A percentile compares a stretch with the other conserved stretches of the same genome.
phyloP scores from a whole-genome alignment of 202 grass and related monocot species.

The Sporobolus alterniflorus region DNA sequence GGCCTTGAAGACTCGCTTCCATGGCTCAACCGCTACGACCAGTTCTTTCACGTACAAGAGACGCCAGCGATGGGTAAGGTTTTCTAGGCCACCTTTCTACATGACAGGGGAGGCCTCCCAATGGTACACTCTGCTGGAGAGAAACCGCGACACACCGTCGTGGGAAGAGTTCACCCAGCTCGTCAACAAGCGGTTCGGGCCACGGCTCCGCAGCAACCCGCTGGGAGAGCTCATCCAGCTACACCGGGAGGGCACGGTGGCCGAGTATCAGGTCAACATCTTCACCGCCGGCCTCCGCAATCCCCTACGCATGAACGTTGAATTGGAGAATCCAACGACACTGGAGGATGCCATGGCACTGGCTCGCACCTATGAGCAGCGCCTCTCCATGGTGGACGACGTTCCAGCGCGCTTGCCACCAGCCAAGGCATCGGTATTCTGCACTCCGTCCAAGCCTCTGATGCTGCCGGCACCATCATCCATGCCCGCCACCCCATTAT shows the following conservation, averaged over 20 bases:
- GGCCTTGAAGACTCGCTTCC: no score
- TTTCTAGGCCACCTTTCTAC: background rate
- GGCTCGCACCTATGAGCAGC: background rate
- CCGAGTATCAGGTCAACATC: background rate
- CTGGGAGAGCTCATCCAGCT: background rate
- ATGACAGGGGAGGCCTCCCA: background rate
- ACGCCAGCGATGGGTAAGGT: no score
- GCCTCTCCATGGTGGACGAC: background rate
- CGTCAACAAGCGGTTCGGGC: background rate
- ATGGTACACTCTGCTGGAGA: background rate
- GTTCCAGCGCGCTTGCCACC: no score
- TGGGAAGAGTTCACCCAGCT: background rate
- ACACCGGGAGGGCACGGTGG: accelerated
- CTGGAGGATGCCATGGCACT: background rate
- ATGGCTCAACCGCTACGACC: no score
- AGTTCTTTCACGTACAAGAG: no score
- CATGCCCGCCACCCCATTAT: no score
- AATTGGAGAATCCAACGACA: background rate
- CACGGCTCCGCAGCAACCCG: background rate
- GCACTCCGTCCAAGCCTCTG: no score
- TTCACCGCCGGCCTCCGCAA: background rate
- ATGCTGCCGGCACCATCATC: no score
- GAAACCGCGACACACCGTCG: background rate
- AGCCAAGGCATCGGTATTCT: no score
- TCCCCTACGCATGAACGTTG: background rate